Evolutionary conservation across 1,284 basidiomycete genomes (phyloP), one percentile per base, ranked within the genome.

Genomic region (Takashimella koratensis): DNA sequence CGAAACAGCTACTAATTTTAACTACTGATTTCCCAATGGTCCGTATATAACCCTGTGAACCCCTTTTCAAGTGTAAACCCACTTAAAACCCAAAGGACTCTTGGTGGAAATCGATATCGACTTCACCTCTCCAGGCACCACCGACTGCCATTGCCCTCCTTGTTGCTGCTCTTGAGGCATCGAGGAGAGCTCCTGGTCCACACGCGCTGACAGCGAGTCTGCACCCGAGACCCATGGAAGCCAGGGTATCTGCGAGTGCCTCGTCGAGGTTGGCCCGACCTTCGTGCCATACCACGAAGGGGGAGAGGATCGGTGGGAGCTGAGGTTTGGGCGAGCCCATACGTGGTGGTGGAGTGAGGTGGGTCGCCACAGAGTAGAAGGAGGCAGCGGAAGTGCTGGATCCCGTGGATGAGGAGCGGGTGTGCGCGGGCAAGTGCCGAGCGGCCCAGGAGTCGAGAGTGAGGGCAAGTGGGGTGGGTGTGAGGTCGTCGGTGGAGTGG

Each of bases 321-420:
- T 8, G 8, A 36, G 30, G 30, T 36, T 16, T 8, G 16, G 30
- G 30, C 16, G 30, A 36, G 30, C 30, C 30, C 10, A 36, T 8
- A 8, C 30, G 30, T 8, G 30, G 30, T 36, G 30, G 30, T 8
- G 30, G 30, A 36, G 30, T 36, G 8, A 8, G 30, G 16, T 36
- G 8, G 8, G 30, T 36, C 10, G 10, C 30, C 16, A 36, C 30
- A 36, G 30, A 36, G 16, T 36, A 36, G 16, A 36, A 36, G 8
- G 30, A 36, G 16, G 30, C 30, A 8, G 10, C 30, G 8, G 30
- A 36, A 8, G 30, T 8, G 30, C 10, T 8, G 16, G 30, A 36
- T 16, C 30, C 30, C 10, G 8, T 8, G 30, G 30, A 36, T 16
- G 70, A 58, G 53, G 45, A 41, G 49, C 66, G 40, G 63, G 64